Conservation (phyloP, 352 stramenopile species). For the Thalassiosira oceanica region DNA sequence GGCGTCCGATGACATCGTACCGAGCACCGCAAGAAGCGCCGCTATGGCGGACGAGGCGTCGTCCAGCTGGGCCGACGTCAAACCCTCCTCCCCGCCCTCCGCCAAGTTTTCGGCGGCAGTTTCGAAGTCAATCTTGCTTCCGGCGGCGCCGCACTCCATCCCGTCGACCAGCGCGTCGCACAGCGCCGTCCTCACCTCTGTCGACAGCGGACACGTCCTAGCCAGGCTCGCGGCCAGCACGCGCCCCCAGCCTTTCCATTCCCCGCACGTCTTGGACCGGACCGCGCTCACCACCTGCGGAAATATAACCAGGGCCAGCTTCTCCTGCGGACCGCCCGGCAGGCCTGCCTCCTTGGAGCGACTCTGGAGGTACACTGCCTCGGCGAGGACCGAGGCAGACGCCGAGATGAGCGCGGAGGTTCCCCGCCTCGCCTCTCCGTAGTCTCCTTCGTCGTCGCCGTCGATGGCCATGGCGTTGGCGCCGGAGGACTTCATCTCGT, state of each 20-base stretch:
- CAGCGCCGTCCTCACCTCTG: slow-evolving; percentile 20
- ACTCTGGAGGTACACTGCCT: slow-evolving; percentile 61
- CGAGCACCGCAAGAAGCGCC: slow-evolving; percentile 36
- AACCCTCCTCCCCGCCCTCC: not conserved
- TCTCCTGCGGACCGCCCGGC: slow-evolving; percentile 39
- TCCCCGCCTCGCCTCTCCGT: slow-evolving; percentile 20
- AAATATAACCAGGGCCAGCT: slow-evolving; percentile 47
- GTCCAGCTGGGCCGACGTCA: slow-evolving; percentile 16
- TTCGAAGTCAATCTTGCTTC: slow-evolving; percentile 2
- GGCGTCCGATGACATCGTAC: slow-evolving; percentile 1
- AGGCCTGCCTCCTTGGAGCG: slow-evolving; percentile 7
- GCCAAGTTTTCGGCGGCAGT: not conserved
- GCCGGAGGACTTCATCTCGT: not conserved
- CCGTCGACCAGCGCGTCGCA: slow-evolving; percentile 43
- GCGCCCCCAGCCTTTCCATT: slow-evolving; percentile 63
- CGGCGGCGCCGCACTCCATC: slow-evolving; percentile 1
- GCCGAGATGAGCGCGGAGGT: slow-evolving; percentile 55
- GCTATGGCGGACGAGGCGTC: slow-evolving; percentile 36
- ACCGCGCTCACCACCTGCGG: slow-evolving; percentile 45
- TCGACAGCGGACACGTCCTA: slow-evolving; percentile 17
- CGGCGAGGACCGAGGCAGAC: slow-evolving; percentile 56
- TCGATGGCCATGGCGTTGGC: slow-evolving; percentile 1
- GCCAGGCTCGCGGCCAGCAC: slow-evolving; percentile 52
- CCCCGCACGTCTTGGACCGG: slow-evolving; percentile 7
- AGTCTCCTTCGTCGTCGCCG: not conserved